Conservation (phyloP, 495 filamentous ascomycete species). For the Trichoderma parareesei region DNA sequence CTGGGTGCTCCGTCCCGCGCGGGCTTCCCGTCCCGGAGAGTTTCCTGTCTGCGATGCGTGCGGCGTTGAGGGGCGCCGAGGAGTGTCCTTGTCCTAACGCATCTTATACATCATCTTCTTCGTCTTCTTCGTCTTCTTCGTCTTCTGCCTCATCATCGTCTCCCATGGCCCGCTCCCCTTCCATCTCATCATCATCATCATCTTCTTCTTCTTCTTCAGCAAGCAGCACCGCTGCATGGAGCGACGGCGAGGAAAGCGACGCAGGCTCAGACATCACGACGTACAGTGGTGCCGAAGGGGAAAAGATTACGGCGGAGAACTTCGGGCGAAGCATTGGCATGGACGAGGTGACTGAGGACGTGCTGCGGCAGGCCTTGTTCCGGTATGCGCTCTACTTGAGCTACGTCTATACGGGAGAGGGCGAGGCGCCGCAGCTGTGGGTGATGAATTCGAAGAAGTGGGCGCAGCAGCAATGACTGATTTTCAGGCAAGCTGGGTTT, state of each 20-base stretch:
- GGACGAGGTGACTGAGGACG: conserved; percentile 18
- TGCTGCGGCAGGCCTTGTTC: conserved; percentile 16
- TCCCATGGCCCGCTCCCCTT: no score
- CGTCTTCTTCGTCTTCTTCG: not conserved
- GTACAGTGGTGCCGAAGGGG: not conserved
- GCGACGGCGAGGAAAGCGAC: not conserved
- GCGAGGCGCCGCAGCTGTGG: conserved; percentile 8
- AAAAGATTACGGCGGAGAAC: conserved; percentile 1
- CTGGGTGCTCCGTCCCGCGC: not conserved
- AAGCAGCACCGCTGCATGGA: not conserved
- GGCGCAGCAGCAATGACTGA: not conserved
- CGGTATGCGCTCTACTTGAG: conserved; percentile 16
- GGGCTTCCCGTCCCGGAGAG: not conserved
- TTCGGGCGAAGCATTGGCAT: conserved; percentile 12
- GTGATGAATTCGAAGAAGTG: conserved; percentile 4
- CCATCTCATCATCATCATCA: not conserved
- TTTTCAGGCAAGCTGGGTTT: no score
- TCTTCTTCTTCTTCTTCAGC: not conserved
- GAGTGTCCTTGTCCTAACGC: conserved; percentile 11
- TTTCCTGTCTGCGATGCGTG: not conserved
- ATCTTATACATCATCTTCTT: not conserved
- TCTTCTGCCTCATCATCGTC: no score
- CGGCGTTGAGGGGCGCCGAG: conserved; percentile 1
- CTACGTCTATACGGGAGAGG: conserved; percentile 7
- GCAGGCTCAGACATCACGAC: not conserved